Percentiles rank a stretch among this genome's conserved stretches.
Evolutionary conservation across 164 flowering plant species (phyloP).

Genomic region (Macadamia integrifolia): DNA sequence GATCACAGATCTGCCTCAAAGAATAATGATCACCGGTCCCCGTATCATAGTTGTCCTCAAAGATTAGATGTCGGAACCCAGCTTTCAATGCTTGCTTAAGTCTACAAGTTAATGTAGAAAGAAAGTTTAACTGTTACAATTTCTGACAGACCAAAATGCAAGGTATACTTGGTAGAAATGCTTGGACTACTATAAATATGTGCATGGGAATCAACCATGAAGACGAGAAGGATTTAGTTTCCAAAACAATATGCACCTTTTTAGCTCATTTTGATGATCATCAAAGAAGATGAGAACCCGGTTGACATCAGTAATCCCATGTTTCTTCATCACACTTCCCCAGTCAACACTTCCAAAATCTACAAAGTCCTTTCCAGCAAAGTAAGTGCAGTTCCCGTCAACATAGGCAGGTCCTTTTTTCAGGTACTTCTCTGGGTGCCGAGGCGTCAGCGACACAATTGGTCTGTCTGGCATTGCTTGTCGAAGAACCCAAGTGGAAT

Average conservation of each 20-base stretch:
- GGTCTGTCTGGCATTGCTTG: slow-evolving; percentile 86
- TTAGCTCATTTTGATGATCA: slow-evolving; percentile 94
- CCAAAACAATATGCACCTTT: slow-evolving; percentile 43
- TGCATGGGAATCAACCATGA: background rate
- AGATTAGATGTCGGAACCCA: slow-evolving; percentile 84
- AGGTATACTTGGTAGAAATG: background rate
- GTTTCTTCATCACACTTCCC: slow-evolving; percentile 64
- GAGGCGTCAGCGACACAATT: slow-evolving; percentile 75
- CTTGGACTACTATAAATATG: too few species aligned
- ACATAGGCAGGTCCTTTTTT: slow-evolving; percentile 98
- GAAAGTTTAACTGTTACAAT: slow-evolving; percentile 8
- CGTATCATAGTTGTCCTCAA: slow-evolving; percentile 98
- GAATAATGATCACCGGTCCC: slow-evolving; percentile 99
- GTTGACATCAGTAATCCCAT: slow-evolving; percentile 64
- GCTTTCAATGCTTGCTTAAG: slow-evolving; percentile 88
- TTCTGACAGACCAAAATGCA: background rate
- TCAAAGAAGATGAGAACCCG: slow-evolving; percentile 86
- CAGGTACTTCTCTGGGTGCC: slow-evolving; percentile 95
- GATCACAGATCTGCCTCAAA: slow-evolving; percentile 95
- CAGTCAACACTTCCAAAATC: slow-evolving; percentile 93
- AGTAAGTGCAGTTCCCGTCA: slow-evolving; percentile 94
- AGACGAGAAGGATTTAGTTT: background rate
- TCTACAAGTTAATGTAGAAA: slow-evolving; percentile 25
- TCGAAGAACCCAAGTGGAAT: slow-evolving; percentile 96
- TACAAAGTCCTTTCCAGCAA: slow-evolving; percentile 91